Conservation (phyloP, 192 early-diverging fungal genomes). For the Mortierella claussenii region DNA sequence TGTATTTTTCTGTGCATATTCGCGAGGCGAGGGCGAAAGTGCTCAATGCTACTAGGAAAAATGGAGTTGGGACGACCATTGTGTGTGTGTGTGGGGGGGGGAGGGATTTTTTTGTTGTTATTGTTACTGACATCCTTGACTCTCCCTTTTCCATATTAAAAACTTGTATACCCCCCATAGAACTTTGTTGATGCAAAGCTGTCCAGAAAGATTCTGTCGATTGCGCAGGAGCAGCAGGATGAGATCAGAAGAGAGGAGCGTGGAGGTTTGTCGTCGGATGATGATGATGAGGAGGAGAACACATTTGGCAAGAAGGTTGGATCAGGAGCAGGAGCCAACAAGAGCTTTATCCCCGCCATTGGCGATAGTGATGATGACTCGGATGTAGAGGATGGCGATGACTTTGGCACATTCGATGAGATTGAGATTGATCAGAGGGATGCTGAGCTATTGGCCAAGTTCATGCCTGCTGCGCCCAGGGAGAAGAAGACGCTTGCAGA, state of each 20-base stretch:
- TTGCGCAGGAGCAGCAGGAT: slow-evolving; percentile 92
- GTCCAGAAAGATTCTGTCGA: slow-evolving; percentile 87
- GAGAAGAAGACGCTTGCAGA: slow-evolving; percentile 93
- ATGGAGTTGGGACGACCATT: too few relatives aligned
- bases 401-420: slow-evolving; percentile 46
- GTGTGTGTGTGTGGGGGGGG: too few relatives aligned
- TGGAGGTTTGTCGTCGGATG: slow-evolving; percentile 45
- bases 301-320: slow-evolving; percentile 52
- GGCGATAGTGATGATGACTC: slow-evolving; percentile 72
- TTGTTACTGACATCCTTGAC: too few relatives aligned
- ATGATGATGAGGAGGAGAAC: slow-evolving; percentile 58
- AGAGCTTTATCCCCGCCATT: slow-evolving; percentile 54
- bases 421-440: slow-evolving; percentile 85
- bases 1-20: slow-evolving; percentile 2
- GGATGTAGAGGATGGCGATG: slow-evolving; percentile 75
- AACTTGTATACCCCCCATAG: slow-evolving; percentile 24
- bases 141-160: background rate
- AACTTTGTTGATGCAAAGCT: slow-evolving; percentile 89
- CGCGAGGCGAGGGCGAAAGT: too few relatives aligned
- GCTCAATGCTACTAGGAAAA: too few relatives aligned
- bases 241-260: slow-evolving; percentile 74
- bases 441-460: slow-evolving; percentile 87
- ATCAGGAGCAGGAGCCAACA: slow-evolving; percentile 17
- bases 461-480: slow-evolving; percentile 84
- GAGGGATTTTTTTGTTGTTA: too few relatives aligned